These are phyloP conservation scores for Salix suchowensis DNA, from an alignment of 345 rosid species.

Conservation along the genomic window DNA sequence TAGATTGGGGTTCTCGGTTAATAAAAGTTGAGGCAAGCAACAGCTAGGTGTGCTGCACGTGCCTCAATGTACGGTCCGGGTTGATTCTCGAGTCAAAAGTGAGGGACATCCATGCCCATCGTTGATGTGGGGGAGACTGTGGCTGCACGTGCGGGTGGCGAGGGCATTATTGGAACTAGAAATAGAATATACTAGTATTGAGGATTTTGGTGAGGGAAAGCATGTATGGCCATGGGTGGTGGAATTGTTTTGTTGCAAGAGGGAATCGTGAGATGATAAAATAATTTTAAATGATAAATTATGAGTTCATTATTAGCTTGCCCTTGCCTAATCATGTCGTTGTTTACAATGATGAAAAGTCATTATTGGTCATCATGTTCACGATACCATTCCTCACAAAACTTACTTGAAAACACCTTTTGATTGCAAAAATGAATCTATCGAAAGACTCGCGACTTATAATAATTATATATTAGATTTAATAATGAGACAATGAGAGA, in stretches of 20 bases:
- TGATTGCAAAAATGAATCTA: constrained; percentile 12
- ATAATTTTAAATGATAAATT: constrained; percentile 16
- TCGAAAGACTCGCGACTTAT: constrained; percentile 1
- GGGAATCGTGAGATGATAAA: constrained; percentile 16
- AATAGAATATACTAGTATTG: not conserved
- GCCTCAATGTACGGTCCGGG: not conserved
- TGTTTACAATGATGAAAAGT: constrained; percentile 33
- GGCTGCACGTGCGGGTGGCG: constrained; percentile 12
- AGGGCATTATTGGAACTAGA: constrained; percentile 17
- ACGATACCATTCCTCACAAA: constrained; percentile 5
- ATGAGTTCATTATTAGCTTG: not conserved
- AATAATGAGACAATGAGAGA: not conserved
- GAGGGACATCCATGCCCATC: constrained; percentile 7
- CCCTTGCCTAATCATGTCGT: constrained; percentile 14
- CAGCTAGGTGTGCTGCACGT: constrained; percentile 34
- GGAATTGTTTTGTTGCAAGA: not conserved
- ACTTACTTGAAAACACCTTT: constrained; percentile 9
- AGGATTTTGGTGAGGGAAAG: constrained; percentile 19
- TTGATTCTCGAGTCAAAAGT: not conserved
- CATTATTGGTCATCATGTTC: constrained; percentile 7
- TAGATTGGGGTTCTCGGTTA: constrained; percentile 15
- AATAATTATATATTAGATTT: not conserved
- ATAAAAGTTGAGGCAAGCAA: constrained; percentile 10
- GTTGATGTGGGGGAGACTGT: not conserved
- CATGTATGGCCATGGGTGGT: constrained; percentile 44